A percentile compares a stretch with the other conserved stretches of the same genome.
Evolutionary conservation across 768 basidiomycete species (phyloP).

Genomic region (Epithele typhae): DNA sequence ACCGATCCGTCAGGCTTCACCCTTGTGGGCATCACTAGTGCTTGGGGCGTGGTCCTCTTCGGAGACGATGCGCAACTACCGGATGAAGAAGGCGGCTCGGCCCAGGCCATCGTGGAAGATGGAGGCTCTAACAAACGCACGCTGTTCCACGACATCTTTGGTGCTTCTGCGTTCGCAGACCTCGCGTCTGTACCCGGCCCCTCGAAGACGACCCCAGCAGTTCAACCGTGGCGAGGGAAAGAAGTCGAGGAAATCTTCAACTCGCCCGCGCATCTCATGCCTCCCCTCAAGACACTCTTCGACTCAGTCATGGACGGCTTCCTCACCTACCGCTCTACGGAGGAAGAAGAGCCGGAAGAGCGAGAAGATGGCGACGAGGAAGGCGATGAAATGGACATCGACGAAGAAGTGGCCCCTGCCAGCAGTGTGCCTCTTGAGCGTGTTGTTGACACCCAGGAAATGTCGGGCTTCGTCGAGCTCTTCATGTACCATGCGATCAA

Average conservation of each 20-base stretch:
- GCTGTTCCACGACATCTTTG: conserved; percentile 90
- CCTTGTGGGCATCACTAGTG: conserved; percentile 65
- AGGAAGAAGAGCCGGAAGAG: conserved; percentile 5
- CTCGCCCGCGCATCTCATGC: conserved; percentile 71
- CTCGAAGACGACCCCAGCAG: conserved; percentile 16
- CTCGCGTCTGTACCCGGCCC: conserved; percentile 16
- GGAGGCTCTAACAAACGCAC: conserved; percentile 38
- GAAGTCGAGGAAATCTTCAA: conserved; percentile 51
- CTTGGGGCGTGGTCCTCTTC: conserved; percentile 62
- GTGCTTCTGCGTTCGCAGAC: conserved; percentile 59
- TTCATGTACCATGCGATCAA: conserved; percentile 52
- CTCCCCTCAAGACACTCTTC: conserved; percentile 70
- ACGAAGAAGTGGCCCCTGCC: conserved; percentile 20
- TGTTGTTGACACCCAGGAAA: conserved; percentile 49
- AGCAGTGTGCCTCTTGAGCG: conserved; percentile 26
- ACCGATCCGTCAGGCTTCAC: conserved; percentile 37
- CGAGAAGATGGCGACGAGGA: conserved; percentile 15
- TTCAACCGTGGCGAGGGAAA: conserved; percentile 35
- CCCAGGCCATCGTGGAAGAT: conserved; percentile 33
- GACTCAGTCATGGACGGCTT: conserved; percentile 54
- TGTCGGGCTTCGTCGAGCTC: conserved; percentile 54
- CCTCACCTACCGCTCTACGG: conserved; percentile 28
- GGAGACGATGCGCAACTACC: conserved; percentile 50
- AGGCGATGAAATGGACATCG: conserved; percentile 24
- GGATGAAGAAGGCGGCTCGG: conserved; percentile 39